These are phyloP conservation scores for Candida glaebosa DNA, from an alignment of 805 yeast genomes.

Conservation along the genomic window DNA sequence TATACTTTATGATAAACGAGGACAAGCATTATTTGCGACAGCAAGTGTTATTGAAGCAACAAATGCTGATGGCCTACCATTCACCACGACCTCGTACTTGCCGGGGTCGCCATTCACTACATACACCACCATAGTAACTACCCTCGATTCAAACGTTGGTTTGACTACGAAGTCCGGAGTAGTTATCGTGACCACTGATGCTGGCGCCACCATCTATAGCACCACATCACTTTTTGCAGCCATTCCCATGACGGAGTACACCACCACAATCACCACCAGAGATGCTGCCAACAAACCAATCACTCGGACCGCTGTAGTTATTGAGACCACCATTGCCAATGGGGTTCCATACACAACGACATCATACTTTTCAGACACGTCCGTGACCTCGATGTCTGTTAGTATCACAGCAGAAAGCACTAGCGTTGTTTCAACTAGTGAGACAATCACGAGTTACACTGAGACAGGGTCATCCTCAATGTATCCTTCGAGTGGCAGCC, in stretches of 20 bases:
- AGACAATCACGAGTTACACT: too few relatives aligned
- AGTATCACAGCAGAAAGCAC: too few relatives aligned
- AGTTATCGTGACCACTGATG: conserved; percentile 14
- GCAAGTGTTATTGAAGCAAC: conserved; percentile 13
- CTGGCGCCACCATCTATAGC: conserved; percentile 14
- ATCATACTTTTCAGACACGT: background rate
- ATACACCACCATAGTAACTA: conserved; percentile 13
- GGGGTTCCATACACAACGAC: conserved; percentile 6
- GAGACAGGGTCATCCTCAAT: too few relatives aligned
- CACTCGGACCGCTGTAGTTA: conserved; percentile 10
- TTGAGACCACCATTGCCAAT: conserved; percentile 11
- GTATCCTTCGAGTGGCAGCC: too few relatives aligned
- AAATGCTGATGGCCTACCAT: conserved; percentile 13
- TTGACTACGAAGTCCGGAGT: conserved; percentile 12
- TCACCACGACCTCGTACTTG: conserved; percentile 10
- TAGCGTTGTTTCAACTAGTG: too few relatives aligned
- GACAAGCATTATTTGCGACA: too few relatives aligned
- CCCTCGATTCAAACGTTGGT: conserved; percentile 11
- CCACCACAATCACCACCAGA: conserved; percentile 9
- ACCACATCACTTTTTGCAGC: conserved; percentile 8
- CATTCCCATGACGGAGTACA: conserved; percentile 10
- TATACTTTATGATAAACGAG: too few relatives aligned
- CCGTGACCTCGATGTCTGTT: too few relatives aligned
- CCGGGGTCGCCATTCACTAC: conserved; percentile 11
- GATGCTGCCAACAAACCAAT: conserved; percentile 6